Conservation (phyloP, 352 stramenopile genomes). For the Aphanomyces astaci region DNA sequence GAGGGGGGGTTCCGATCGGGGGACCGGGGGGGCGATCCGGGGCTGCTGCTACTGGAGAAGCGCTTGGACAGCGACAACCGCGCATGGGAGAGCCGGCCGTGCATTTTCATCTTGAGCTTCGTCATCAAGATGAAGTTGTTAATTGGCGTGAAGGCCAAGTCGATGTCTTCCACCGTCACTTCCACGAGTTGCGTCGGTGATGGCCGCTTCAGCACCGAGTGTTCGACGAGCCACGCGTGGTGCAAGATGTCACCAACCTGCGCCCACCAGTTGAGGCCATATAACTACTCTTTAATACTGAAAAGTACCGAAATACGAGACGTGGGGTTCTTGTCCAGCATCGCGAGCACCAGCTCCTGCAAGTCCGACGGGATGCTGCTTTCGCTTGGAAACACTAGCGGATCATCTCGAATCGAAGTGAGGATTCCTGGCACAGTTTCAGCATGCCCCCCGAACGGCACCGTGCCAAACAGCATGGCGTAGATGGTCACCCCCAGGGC, state of each 20-base stretch:
- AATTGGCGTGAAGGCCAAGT: constrained; percentile 61
- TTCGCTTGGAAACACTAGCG: constrained; percentile 13
- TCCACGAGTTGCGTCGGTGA: constrained; percentile 43
- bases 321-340: constrained; percentile 13
- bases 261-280: no score
- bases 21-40: background rate
- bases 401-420: constrained; percentile 27
- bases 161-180: constrained; percentile 59
- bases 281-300: no score
- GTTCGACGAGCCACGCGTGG: constrained; percentile 3
- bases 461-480: constrained; percentile 29
- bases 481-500: constrained; percentile 32
- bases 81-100: background rate
- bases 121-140: constrained; percentile 79
- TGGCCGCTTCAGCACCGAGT: background rate
- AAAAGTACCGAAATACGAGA: constrained; percentile 10
- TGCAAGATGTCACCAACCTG: background rate
- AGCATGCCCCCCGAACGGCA: constrained; percentile 25
- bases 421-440: constrained; percentile 31
- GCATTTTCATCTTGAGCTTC: constrained; percentile 45
- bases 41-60: no score
- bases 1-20: no score
- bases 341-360: background rate
- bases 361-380: background rate
- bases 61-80: background rate